A percentile compares a stretch with the other conserved stretches of the same genome.
Evolutionary conservation across 306 rosid genomes (phyloP).

Genomic region (Medicago truncatula): MtrunA17r5.0-ANR NC_053042.1:44594001-44594500

Average conservation of each 20-base stretch:
- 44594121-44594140: not conserved
- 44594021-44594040: not conserved
- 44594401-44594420: not conserved
- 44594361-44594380: not conserved
- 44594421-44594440: not conserved
- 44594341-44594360: not conserved
- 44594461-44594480: not conserved
- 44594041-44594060: conserved; percentile 2
- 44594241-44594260: not conserved
- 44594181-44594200: not conserved
- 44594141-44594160: not conserved
- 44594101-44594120: not conserved
- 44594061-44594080: not conserved
- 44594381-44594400: not conserved
- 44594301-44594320: not conserved
- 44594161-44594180: not conserved
- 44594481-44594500: not conserved
- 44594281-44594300: too few species aligned
- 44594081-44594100: not conserved
- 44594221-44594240: not conserved
- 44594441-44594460: not conserved
- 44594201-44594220: conserved; percentile 3
- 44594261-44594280: conserved; percentile 10
- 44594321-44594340: not conserved
- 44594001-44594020: conserved; percentile 63